Evolutionary conservation across 2,329 filamentous ascomycete species (phyloP).

Genomic region (Blumeriella jaapii): DNA sequence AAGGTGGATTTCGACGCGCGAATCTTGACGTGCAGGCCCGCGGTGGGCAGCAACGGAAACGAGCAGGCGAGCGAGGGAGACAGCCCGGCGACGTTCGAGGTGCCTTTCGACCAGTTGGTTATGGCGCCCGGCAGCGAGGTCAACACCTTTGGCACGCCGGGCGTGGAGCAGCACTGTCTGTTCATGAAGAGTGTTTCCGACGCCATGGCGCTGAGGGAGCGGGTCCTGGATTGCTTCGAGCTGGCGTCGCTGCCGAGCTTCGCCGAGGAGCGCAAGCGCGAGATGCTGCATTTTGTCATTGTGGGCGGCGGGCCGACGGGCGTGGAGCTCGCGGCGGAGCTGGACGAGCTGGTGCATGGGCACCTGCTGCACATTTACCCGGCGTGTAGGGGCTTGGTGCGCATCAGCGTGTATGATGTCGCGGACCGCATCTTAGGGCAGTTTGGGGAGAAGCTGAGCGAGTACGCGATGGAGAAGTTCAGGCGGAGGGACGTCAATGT

Average conservation of each 20-base stretch:
- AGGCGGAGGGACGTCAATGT: slow-evolving; percentile 53
- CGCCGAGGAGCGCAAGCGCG: slow-evolving; percentile 39
- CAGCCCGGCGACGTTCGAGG: slow-evolving; percentile 24
- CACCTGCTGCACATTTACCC: slow-evolving; percentile 55
- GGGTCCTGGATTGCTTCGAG: slow-evolving; percentile 55
- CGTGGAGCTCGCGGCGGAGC: slow-evolving; percentile 60
- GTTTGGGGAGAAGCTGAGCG: slow-evolving; percentile 59
- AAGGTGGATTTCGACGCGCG: slow-evolving; percentile 29
- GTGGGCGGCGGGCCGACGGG: slow-evolving; percentile 61
- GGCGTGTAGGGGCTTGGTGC: slow-evolving; percentile 41
- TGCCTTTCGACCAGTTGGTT: slow-evolving; percentile 33
- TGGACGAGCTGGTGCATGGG: slow-evolving; percentile 60
- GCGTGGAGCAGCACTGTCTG: slow-evolving; percentile 66
- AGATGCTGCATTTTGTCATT: slow-evolving; percentile 61
- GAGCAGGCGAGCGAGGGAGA: slow-evolving; percentile 10
- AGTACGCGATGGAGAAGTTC: slow-evolving; percentile 58
- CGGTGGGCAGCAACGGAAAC: slow-evolving; percentile 20
- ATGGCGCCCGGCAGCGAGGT: slow-evolving; percentile 31
- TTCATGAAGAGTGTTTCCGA: slow-evolving; percentile 78
- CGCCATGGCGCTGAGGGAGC: slow-evolving; percentile 53
- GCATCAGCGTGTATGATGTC: slow-evolving; percentile 64
- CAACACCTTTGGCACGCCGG: slow-evolving; percentile 69
- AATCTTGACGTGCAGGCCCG: slow-evolving; percentile 28
- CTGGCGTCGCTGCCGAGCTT: slow-evolving; percentile 52
- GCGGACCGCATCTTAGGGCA: slow-evolving; percentile 61